Base-by-base conservation (phyloP, 208 protist genomes). In the Leishmania guyanensis region DNA sequence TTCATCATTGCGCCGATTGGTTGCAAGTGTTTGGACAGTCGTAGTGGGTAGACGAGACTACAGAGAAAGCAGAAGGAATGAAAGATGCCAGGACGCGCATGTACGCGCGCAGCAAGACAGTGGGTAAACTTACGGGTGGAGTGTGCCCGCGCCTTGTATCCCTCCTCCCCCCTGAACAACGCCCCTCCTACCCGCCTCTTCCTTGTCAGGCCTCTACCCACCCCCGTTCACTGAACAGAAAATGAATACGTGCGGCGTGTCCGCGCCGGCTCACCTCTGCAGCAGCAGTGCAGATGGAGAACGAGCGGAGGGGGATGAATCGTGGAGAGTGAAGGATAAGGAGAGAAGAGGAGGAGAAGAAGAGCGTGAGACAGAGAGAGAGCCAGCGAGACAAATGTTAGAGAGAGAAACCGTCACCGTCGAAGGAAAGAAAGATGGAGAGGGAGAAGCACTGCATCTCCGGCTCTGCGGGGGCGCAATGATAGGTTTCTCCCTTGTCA, bases 1-100 rank as follows among this genome's bases (percentile, higher is more conserved):
- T 82, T 86, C 78, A 86, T 81, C 82, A 86, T 86, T 54, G 29
- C 62, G 36, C 14, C 60, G 33, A 43, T 33, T 1, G 33, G 29
- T 10, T 5, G 33, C 6, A 17, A 17, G 26, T 20, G 33, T 10
- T 39, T 33, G 33, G 26, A 17, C 10, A 12, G 33, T 39, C n/a
- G 22, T 12, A 29, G 29, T 6, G 10, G 6, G 64, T 14, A 29
- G 12, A 20, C 12, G 64, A 6, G 26, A 36, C 64, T 33, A 17
- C 8, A 53, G 43, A 17, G 12, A n/a, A 51, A 16, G 68, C 17
- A 6, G 68, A 16, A 50, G 68, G 0, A 73, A 29, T 43, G 16
- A 51, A n/a, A 36, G 29, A 68, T 20, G 53, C 53, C 53, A 56
- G 17, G 53, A 56, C 16, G 53, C 53, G 53, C 53, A 26, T 14